Conservation (phyloP, 2,329 filamentous ascomycete species). For the Penicillium paneum region DNA sequence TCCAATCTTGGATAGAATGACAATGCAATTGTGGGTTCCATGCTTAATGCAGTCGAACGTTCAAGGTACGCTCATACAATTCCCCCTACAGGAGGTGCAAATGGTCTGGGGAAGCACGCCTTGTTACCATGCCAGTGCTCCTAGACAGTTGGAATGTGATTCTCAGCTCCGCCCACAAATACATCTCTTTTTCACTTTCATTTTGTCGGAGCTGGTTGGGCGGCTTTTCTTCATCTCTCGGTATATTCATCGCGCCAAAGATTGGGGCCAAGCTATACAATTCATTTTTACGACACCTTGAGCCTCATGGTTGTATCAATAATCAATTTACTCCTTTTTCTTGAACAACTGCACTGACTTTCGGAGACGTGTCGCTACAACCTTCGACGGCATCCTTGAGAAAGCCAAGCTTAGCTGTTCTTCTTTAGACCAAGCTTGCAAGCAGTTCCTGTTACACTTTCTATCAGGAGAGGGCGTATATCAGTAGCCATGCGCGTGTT, state of each 20-base stretch:
- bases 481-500: constrained; percentile 13
- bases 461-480: background rate
- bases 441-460: background rate
- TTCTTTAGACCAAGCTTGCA: background rate
- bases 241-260: background rate
- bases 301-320: background rate
- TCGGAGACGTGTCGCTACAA: background rate
- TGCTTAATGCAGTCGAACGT: constrained; percentile 11
- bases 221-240: background rate
- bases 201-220: constrained; percentile 2
- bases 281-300: background rate
- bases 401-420: background rate
- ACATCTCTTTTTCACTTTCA: background rate
- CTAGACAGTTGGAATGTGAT: constrained; percentile 21
- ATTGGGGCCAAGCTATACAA: background rate
- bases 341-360: background rate
- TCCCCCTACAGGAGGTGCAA: constrained; percentile 8
- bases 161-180: constrained; percentile 8
- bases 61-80: background rate
- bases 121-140: constrained; percentile 28
- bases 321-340: too few species aligned
- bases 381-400: background rate
- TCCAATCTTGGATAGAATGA: background rate
- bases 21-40: background rate
- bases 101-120: constrained; percentile 17